These are phyloP conservation scores for Boletus rufocinnamomeus DNA, from an alignment of 768 basidiomycete species.

Conservation along the genomic window DNA sequence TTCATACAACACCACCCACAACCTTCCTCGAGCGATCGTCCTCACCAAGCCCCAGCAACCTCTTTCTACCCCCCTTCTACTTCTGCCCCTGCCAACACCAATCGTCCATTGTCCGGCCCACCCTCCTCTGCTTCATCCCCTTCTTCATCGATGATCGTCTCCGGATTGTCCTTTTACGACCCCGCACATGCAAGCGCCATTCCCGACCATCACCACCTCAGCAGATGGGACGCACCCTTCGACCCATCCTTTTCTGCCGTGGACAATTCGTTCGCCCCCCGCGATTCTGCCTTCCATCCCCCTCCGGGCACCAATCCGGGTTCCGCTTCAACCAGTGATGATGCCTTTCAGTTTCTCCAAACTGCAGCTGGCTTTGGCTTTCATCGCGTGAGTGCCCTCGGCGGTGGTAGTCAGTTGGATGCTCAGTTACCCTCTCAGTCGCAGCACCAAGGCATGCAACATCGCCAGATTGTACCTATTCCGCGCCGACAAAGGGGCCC, in stretches of 20 bases:
- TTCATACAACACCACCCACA: not conserved
- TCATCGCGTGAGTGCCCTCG: not conserved
- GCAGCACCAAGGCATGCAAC: constrained; percentile 4
- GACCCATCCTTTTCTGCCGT: constrained; percentile 11
- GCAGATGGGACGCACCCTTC: constrained; percentile 28
- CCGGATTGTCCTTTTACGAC: constrained; percentile 56
- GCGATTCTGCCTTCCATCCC: not conserved
- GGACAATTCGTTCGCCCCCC: not conserved
- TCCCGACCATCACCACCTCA: constrained; percentile 47
- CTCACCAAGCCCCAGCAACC: not conserved
- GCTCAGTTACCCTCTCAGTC: not conserved
- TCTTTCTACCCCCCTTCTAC: constrained; percentile 6
- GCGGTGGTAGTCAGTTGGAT: not conserved
- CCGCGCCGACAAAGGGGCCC: constrained; percentile 5
- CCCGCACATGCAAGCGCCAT: constrained; percentile 39
- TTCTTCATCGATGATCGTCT: constrained; percentile 49
- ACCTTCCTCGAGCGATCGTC: not conserved
- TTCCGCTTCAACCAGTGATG: not conserved
- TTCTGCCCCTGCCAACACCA: not conserved
- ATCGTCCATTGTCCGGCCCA: constrained; percentile 2
- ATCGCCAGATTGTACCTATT: constrained; percentile 16
- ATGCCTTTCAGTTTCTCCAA: constrained; percentile 5
- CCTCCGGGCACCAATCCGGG: not conserved
- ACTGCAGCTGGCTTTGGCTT: not conserved
- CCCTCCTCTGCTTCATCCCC: constrained; percentile 8